phyloP scores from a whole-genome alignment of 2,329 filamentous ascomycete genomes.

The Ascochyta koolunga region DNA sequence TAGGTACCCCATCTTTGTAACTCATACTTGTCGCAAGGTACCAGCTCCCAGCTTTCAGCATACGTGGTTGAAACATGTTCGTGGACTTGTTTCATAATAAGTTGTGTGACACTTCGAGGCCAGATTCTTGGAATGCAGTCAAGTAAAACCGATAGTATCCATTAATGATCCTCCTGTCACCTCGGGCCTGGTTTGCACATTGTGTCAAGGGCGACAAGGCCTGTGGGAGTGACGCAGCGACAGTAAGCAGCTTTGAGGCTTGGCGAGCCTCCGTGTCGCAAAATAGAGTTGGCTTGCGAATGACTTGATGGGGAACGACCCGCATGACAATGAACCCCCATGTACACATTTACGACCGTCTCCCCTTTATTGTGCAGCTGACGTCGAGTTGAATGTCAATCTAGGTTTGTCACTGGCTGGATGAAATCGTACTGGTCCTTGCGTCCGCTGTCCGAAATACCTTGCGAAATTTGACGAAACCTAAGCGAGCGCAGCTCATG shows the following conservation, averaged over 20 bases:
- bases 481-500: neutral
- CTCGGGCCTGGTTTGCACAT: conserved; percentile 1
- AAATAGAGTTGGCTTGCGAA: conserved; percentile 3
- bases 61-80: conserved; percentile 5
- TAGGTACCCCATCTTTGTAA: neutral
- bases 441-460: no score
- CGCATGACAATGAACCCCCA: conserved; percentile 4
- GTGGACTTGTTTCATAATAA: conserved; percentile 10
- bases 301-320: neutral
- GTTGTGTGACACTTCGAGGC: conserved; percentile 7
- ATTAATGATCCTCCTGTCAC: neutral
- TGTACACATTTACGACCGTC: conserved; percentile 9
- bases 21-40: conserved; percentile 3
- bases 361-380: conserved; percentile 18
- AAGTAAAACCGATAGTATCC: conserved; percentile 2
- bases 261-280: conserved; percentile 5
- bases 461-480: conserved; percentile 15
- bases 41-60: neutral
- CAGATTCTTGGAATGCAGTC: conserved; percentile 11
- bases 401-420: conserved; percentile 11
- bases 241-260: conserved; percentile 5
- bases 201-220: conserved; percentile 6
- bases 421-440: neutral
- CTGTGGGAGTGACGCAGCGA: neutral
- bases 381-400: conserved; percentile 4